phyloP scores from a whole-genome alignment of 371 early-diverging fungal species.

The Quaeritorhiza haematococci region DNA sequence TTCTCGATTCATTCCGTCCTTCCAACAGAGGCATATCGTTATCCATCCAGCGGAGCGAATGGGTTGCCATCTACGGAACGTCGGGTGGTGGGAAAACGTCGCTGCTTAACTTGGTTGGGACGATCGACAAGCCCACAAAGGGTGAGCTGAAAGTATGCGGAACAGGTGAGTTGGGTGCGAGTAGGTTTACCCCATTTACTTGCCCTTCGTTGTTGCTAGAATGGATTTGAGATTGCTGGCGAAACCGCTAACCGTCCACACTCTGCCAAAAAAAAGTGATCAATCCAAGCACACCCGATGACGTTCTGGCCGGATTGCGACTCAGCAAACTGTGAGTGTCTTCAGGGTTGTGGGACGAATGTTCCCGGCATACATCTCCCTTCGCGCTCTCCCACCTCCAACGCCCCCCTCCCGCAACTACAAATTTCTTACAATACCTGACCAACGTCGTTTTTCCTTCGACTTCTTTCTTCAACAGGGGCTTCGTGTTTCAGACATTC shows the following conservation, averaged over 20 bases:
- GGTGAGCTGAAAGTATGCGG: conserved; percentile 23
- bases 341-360: no score
- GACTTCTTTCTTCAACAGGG: conserved; percentile 13
- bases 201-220: not conserved
- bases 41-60: conserved; percentile 18
- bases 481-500: conserved; percentile 32
- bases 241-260: no score
- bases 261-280: conserved; percentile 10
- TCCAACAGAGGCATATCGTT: conserved; percentile 17
- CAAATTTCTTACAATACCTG: not conserved
- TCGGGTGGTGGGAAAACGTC: conserved; percentile 30
- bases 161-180: conserved; percentile 7
- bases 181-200: no score
- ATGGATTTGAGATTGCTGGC: not conserved
- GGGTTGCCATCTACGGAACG: conserved; percentile 24
- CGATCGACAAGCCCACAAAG: conserved; percentile 31
- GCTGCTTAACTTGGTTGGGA: conserved; percentile 29
- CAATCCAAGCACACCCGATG: conserved; percentile 19
- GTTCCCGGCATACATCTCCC: no score
- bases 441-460: not conserved
- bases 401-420: no score
- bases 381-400: no score
- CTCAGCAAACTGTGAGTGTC: conserved; percentile 15
- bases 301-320: conserved; percentile 15
- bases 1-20: not conserved